Evolutionary conservation across 108 stramenopile genomes (phyloP).

Genomic region (Bacterosira constricta): DNA sequence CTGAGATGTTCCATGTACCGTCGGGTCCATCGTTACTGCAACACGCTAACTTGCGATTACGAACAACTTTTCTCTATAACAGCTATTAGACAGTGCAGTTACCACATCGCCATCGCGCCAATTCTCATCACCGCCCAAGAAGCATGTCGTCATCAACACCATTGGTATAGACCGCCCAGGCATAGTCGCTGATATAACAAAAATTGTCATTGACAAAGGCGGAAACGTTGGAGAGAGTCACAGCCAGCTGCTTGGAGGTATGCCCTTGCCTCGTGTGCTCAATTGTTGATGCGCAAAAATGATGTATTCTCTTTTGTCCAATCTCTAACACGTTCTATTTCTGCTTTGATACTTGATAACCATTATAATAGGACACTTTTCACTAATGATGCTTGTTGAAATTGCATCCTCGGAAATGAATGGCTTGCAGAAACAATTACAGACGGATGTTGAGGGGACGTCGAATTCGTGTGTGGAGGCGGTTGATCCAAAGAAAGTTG

Average conservation of each 20-base stretch:
- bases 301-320: too few relatives aligned
- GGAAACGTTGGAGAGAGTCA: conserved; percentile 78
- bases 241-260: conserved; percentile 66
- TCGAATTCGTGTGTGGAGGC: conserved; percentile 53
- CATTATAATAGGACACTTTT: conserved; percentile 73
- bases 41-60: too few relatives aligned
- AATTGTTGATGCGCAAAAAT: too few relatives aligned
- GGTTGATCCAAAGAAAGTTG: conserved; percentile 28
- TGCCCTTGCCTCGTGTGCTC: too few relatives aligned
- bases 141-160: conserved; percentile 51
- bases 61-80: too few relatives aligned
- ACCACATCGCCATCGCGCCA: neutral
- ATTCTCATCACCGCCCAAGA: conserved; percentile 17
- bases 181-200: conserved; percentile 74
- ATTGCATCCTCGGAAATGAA: conserved; percentile 44
- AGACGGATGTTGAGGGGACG: conserved; percentile 55
- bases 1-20: neutral
- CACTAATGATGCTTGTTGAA: conserved; percentile 75
- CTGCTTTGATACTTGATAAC: too few relatives aligned
- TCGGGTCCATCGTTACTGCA: too few relatives aligned
- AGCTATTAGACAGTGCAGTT: neutral
- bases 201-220: conserved; percentile 60
- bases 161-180: conserved; percentile 75
- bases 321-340: too few relatives aligned
- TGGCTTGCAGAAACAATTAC: conserved; percentile 35